phyloP scores from a whole-genome alignment of 805 yeast species.

The Ogataea populi-albae region DNA sequence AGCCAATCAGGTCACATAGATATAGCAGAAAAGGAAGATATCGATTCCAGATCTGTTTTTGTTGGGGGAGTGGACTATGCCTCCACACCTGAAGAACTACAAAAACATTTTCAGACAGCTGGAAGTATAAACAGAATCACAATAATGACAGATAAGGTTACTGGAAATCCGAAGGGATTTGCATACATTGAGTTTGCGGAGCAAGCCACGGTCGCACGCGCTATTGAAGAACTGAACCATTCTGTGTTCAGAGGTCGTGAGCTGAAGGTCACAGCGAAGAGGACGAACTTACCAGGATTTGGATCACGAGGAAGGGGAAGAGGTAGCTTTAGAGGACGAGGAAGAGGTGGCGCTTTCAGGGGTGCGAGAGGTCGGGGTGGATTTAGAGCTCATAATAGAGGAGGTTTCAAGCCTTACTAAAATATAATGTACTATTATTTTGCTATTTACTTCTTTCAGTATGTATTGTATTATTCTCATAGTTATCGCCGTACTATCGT shows the following conservation, averaged over 20 bases:
- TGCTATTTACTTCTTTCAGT: conserved; percentile 1
- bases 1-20: conserved; percentile 13
- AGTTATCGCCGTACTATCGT: too few relatives aligned
- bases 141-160: conserved; percentile 64
- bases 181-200: conserved; percentile 85
- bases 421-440: neutral
- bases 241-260: conserved; percentile 64
- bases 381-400: conserved; percentile 31
- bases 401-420: conserved; percentile 34
- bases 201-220: conserved; percentile 58
- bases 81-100: conserved; percentile 75
- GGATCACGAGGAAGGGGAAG: conserved; percentile 37
- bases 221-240: conserved; percentile 60
- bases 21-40: conserved; percentile 47
- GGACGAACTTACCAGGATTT: conserved; percentile 80
- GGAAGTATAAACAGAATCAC: conserved; percentile 81
- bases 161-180: conserved; percentile 84
- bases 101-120: conserved; percentile 63
- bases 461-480: too few relatives aligned
- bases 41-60: conserved; percentile 74
- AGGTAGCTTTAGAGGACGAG: conserved; percentile 26
- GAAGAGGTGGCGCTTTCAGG: conserved; percentile 12
- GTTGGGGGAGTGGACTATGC: conserved; percentile 85
- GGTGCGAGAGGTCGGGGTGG: conserved; percentile 27
- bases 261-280: conserved; percentile 70